Conservation (phyloP, 768 basidiomycete species). For the Lentinula edodes region DNA sequence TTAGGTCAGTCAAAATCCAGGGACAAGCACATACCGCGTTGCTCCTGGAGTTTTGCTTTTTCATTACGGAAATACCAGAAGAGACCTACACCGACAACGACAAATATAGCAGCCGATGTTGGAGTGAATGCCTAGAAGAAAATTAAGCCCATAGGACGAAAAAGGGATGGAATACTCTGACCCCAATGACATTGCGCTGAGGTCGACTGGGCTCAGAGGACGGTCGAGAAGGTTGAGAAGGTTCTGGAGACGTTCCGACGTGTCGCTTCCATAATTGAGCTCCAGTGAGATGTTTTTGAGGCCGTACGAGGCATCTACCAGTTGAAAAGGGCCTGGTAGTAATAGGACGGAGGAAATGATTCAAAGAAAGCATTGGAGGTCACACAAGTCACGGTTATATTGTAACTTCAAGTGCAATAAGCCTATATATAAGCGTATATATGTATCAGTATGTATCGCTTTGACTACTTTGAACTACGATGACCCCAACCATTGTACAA, state of each 20-base stretch:
- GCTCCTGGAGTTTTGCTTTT: conserved; percentile 71
- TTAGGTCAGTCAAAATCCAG: neutral
- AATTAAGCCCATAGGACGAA: neutral
- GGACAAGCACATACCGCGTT: conserved; percentile 54
- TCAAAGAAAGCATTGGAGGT: neutral
- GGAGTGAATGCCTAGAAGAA: conserved; percentile 83
- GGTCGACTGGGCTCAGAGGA: neutral
- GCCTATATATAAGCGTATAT: too few species aligned
- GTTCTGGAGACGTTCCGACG: neutral
- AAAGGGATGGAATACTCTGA: conserved; percentile 2
- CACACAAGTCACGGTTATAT: neutral
- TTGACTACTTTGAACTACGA: conserved; percentile 15
- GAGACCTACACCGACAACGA: conserved; percentile 76
- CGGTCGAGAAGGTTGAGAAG: neutral
- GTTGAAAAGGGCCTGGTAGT: neutral
- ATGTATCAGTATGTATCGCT: too few species aligned
- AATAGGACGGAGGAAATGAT: neutral
- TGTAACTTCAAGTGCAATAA: too few species aligned
- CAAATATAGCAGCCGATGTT: conserved; percentile 73
- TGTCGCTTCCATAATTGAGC: neutral
- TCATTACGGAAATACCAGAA: conserved; percentile 87
- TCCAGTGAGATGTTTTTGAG: neutral
- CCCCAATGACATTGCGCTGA: conserved; percentile 14
- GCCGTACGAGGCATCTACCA: neutral
- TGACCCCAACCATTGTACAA: conserved; percentile 61